Conservation (phyloP, 805 yeast genomes). For the Spathaspora sp. region DNA sequence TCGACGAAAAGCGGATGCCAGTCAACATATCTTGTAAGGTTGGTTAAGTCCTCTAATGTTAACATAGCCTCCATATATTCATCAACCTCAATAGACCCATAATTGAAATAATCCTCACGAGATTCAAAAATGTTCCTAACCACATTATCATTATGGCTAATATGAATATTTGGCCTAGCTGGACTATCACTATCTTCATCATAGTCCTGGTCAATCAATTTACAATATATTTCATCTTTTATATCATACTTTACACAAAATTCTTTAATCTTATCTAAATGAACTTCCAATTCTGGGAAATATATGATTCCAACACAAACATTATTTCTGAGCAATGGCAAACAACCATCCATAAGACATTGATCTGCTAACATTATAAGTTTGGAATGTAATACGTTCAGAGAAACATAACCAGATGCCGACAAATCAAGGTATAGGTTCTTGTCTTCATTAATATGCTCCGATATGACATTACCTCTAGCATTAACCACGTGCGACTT, state of each 20-base stretch:
- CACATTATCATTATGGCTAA: conserved; percentile 8
- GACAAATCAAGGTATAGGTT: conserved; percentile 34
- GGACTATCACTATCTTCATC: conserved; percentile 1
- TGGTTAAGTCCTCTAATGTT: conserved; percentile 23
- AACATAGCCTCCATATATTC: conserved; percentile 6
- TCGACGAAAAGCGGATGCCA: conserved; percentile 46
- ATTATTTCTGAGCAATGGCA: conserved; percentile 40
- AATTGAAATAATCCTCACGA: conserved; percentile 22
- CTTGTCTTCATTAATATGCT: conserved; percentile 1
- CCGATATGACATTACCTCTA: not conserved
- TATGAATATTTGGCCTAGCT: not conserved
- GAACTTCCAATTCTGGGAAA: conserved; percentile 49
- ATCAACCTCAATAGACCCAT: conserved; percentile 12
- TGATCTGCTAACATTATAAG: conserved; percentile 34
- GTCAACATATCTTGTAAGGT: conserved; percentile 42
- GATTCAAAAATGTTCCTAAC: conserved; percentile 4
- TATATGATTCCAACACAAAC: conserved; percentile 44
- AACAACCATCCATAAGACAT: conserved; percentile 49
- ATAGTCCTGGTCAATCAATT: conserved; percentile 15
- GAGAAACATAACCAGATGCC: conserved; percentile 29
- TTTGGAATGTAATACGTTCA: conserved; percentile 27
- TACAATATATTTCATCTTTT: conserved; percentile 27
- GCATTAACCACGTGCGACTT: not conserved
- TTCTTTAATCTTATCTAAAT: conserved; percentile 42
- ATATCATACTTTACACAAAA: conserved; percentile 21